A percentile compares a stretch with the other conserved stretches of the same genome.
These are phyloP conservation scores for Coniochaeta ligniaria DNA, from an alignment of 2,329 filamentous ascomycete species.

Conservation along the genomic window DNA sequence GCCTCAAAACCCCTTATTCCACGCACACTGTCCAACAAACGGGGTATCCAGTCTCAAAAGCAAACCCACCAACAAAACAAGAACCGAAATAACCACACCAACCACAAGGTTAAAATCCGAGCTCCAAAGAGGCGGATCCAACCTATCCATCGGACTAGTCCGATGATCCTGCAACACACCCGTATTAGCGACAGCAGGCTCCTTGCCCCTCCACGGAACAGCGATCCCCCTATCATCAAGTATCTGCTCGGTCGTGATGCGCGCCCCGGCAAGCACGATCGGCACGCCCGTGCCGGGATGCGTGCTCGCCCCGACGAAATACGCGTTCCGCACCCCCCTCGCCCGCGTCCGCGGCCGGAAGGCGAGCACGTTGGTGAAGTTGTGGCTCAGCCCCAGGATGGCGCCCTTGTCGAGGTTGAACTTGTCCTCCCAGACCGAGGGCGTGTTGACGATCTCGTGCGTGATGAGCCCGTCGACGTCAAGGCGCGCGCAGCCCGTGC, in stretches of 20 bases:
- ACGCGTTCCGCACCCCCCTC: conserved; percentile 41
- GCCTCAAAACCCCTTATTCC: not conserved
- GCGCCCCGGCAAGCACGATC: conserved; percentile 63
- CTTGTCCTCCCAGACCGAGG: conserved; percentile 52
- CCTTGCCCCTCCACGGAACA: conserved; percentile 4
- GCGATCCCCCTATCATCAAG: conserved; percentile 5
- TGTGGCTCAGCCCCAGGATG: conserved; percentile 65
- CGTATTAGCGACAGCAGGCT: not conserved
- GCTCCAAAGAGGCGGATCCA: conserved; percentile 3
- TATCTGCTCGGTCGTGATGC: conserved; percentile 41
- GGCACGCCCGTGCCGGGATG: conserved; percentile 73
- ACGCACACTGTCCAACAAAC: not conserved
- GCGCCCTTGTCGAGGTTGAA: conserved; percentile 73
- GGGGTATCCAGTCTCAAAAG: not conserved
- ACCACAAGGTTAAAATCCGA: not conserved
- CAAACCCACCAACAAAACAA: not conserved
- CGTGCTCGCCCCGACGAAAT: conserved; percentile 69
- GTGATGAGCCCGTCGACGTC: conserved; percentile 37
- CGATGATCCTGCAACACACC: not conserved
- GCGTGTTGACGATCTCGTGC: conserved; percentile 60
- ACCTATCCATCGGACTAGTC: not conserved
- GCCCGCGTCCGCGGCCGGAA: conserved; percentile 57
- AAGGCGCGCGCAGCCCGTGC: conserved; percentile 49
- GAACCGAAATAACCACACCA: not conserved
- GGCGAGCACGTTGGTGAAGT: conserved; percentile 65